Evolutionary conservation across 2,329 filamentous ascomycete species (phyloP), one percentile per base, ranked within the genome.

Genomic region (Colletotrichum filicis): DNA sequence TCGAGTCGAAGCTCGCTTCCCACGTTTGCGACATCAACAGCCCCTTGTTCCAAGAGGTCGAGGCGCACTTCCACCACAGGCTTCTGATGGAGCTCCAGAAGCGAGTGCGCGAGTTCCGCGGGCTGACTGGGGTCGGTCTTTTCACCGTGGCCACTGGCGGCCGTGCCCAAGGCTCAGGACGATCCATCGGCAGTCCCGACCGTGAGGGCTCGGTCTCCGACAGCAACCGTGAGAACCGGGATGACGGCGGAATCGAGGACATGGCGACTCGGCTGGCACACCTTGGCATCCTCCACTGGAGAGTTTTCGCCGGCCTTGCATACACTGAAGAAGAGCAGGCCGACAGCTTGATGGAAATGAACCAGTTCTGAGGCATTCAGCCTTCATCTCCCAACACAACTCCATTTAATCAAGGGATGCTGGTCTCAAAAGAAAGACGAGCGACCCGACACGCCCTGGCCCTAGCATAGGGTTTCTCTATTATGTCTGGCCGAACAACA

Each of bases 281-380:
- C 79, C 90, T 98, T 57, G 91, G 94, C 16, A 88, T 97, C 6
- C 84, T 98, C 28, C 95, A 98, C 82, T 98, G 95, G 95, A 90
- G 94, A 61, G 93, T 98, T 3, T 98, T 95, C 95, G 89, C 90
- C 1, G 90, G 90, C 2, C 85, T 97, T 66, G 91, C 93, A 14
- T 98, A 98, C 79, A 76, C 83, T 16, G 82, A 81, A 30, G 86
- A 85, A 32, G 73, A 78, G 35, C 82, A 85, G 65, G 68, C 63
- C 63, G 80, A 80, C 61, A 80, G 82, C 78, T 74, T 76, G 32
- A 73, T 82, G 66, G 82, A 84, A 53, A 76, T 73, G 59, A 75
- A 73, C 22, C 75, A 77, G 60, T 76, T 78, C 28, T 79, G 61
- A 76, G 35, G 37, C 22, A 52, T 22, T 14, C 35, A 19, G 4